Percentiles rank a stretch among this genome's conserved stretches.
Conservation (phyloP, 163 green algal genomes). For the Scenedesmus sp. region DNA sequence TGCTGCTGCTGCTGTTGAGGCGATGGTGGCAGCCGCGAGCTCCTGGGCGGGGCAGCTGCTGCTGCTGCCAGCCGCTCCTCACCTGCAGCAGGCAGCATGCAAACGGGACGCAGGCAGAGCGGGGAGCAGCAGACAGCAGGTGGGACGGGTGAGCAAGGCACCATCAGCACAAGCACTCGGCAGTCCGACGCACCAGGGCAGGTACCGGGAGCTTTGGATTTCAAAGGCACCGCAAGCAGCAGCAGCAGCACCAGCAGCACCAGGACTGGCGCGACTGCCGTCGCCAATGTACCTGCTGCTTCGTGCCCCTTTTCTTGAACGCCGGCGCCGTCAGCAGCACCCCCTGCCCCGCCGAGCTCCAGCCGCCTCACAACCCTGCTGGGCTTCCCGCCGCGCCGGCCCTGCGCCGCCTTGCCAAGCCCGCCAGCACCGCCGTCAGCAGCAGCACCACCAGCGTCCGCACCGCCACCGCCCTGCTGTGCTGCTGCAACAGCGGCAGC, state of each 20-base stretch:
- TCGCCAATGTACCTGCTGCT: neutral
- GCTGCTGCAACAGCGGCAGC: neutral
- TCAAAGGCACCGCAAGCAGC: neutral
- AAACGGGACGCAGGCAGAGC: too few species aligned
- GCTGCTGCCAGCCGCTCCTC: too few species aligned
- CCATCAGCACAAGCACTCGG: too few species aligned
- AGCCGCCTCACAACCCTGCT: neutral
- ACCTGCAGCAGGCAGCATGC: too few species aligned
- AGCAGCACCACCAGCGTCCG: neutral
- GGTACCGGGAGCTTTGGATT: too few species aligned
- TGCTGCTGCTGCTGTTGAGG: constrained; percentile 24
- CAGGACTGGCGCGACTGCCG: too few species aligned
- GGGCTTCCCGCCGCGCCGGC: neutral
- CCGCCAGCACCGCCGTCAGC: neutral
- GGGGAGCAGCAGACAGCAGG: too few species aligned
- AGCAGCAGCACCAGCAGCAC: neutral
- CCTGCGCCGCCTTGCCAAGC: neutral
- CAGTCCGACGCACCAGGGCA: too few species aligned
- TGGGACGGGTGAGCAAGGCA: too few species aligned
- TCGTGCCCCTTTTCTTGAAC: neutral
- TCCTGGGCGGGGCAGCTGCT: too few species aligned
- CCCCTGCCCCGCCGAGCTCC: neutral
- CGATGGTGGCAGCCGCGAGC: neutral
- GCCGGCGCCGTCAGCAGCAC: neutral
- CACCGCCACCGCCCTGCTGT: neutral